Evolutionary conservation across 768 basidiomycete genomes (phyloP), one percentile per base, ranked within the genome.

Genomic region (Chlorophyllum brunneum): DNA sequence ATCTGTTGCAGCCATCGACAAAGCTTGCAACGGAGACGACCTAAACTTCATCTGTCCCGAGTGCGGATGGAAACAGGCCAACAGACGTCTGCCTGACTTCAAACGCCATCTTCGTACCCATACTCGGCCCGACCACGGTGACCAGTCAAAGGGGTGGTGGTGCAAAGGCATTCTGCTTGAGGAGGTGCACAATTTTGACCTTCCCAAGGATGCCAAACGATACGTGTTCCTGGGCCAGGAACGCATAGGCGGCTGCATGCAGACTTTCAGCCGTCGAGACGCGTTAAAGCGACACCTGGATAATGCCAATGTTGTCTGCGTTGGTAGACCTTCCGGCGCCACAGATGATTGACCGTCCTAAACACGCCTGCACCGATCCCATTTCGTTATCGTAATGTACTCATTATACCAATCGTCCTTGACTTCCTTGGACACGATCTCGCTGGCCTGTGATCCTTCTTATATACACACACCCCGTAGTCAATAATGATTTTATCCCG

Each of bases 71-170:
- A 65, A 70, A 27, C 78, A 78, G 58, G 61, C 56, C 31, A 81
- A 79, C 65, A 67, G 68, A 34, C 79, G 83, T 22, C 61, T 75
- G 26, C 80, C 82, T 8, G 83, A 85, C 59, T 78, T 80, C 61
- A 76, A 75, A 61, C 76, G 83, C 20, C 83, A 85, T 61, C 61
- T 84, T 37, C 70, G 65, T 38, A 81, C 81, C 2, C 83, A 83
- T 58, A 70, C 74, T 52, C 78, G 79, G 18, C 67, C 78, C 39
- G 65, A 65, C 22, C 66, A 71, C 18, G 67, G 73, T 37, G 69
- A 75, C 18, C 58, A 64, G n/a, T 51, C 54, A 30, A 58, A 61
- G 30, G 67, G 65, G 0, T 70, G 65, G 64, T 64, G 64, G 55
- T 78, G 76, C 64, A 68, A 66, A 43, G 75, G 76, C 2, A 69